Base-by-base conservation (phyloP, 106 monocot species). In the Triglochin maritima region DNA sequence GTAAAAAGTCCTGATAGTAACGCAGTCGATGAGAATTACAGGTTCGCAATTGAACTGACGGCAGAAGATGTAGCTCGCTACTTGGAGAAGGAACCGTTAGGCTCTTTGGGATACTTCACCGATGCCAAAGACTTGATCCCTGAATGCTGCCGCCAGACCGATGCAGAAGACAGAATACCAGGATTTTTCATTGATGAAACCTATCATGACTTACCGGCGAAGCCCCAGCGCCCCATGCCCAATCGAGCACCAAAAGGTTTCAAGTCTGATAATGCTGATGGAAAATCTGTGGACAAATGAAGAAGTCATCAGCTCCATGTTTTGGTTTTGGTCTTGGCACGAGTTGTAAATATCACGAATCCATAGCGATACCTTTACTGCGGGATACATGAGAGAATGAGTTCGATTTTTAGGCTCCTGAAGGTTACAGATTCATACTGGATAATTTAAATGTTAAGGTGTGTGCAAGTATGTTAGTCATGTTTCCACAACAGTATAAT, bases 31-130 rank as follows among this genome's bases (percentile, higher is more conserved):
- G 16, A 63, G 41, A 70, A 79, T 60, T 82, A 80, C 44, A 63
- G 76, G 46, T 72, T 84, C n/a, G 83, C 88, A 6, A 88, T 93
- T 80, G 88, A 93, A 68, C 52, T 93, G 62, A 80, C 88, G 9
- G 83, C 81, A 2, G 86, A 84, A 65, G 83, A 93, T 7, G 77
- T 86, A 7, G 76, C 81, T 3, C 72, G 73, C 5, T 79, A 74
- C 46, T 56, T 83, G 46, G 84, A 72, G 61, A 81, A 77, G 68
- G 82, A 81, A 69, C 29, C 76, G 15, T 55, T 65, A 49, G 43
- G 68, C 47, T 42, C n/a, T 10, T 43, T 47, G 61, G 73, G 67
- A 59, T 73, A 65, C 15, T 63, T 8, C 4, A 49, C 8, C 5
- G 50, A 46, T 49, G 56, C 60, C 46, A n/a, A 49, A 3, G 4